phyloP scores from a whole-genome alignment of 2,329 filamentous ascomycete species.

The Alternaria atra region DNA sequence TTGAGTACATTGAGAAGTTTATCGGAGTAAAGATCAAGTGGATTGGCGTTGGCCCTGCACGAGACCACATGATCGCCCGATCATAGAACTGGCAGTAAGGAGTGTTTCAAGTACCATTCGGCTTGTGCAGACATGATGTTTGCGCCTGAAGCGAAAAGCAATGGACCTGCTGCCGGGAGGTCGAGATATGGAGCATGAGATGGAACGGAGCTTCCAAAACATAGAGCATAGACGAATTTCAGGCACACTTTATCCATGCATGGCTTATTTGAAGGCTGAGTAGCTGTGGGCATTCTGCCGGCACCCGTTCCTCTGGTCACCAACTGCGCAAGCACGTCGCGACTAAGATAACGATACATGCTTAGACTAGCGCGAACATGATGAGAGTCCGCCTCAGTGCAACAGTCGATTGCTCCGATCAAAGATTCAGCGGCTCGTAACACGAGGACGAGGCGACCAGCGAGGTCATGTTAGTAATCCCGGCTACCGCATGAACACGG shows the following conservation, averaged over 20 bases:
- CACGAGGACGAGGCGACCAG: background rate
- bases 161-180: background rate
- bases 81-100: slow-evolving; percentile 30
- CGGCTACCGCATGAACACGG: slow-evolving; percentile 1
- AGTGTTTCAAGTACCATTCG: background rate
- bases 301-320: background rate
- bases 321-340: slow-evolving; percentile 7
- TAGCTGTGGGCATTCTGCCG: background rate
- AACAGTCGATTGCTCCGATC: background rate
- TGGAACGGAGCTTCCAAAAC: slow-evolving; percentile 5
- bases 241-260: slow-evolving; percentile 3
- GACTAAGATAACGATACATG: background rate
- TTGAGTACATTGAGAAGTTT: slow-evolving; percentile 73
- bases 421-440: background rate
- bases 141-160: background rate
- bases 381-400: background rate
- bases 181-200: background rate
- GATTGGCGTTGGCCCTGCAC: slow-evolving; percentile 72
- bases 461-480: background rate
- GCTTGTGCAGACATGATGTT: background rate
- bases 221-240: slow-evolving; percentile 15
- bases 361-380: background rate
- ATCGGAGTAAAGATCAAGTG: slow-evolving; percentile 70
- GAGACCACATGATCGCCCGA: slow-evolving; percentile 70
- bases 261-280: background rate